These are phyloP conservation scores for Solanum paucissectum DNA, from an alignment of 257 asterid species.

Conservation along the genomic window DNA sequence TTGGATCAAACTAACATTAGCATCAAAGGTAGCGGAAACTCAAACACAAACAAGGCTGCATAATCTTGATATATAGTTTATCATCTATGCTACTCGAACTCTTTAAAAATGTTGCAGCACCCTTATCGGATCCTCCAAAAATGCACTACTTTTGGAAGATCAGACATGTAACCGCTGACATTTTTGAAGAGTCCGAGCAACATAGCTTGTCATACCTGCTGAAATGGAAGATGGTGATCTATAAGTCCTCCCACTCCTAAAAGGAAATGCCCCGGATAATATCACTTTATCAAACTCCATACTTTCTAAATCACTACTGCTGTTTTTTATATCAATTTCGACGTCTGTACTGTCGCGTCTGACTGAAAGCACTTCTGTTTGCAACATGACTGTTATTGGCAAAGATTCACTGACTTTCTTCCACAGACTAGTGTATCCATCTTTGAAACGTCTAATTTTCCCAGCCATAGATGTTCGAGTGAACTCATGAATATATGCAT, in stretches of 20 bases:
- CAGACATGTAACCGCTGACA: not conserved
- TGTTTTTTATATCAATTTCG: slow-evolving; percentile 21
- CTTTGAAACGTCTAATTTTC: slow-evolving; percentile 67
- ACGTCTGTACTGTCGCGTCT: slow-evolving; percentile 28
- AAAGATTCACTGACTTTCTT: slow-evolving; percentile 39
- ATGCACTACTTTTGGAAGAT: not conserved
- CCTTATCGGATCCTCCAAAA: not conserved
- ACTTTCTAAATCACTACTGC: slow-evolving; percentile 16
- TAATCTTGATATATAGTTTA: not conserved
- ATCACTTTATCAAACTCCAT: slow-evolving; percentile 56
- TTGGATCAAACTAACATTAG: not conserved
- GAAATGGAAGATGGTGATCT: slow-evolving; percentile 31
- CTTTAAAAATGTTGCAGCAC: not conserved
- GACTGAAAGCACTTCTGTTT: slow-evolving; percentile 48
- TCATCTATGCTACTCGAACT: not conserved
- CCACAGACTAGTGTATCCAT: slow-evolving; percentile 75
- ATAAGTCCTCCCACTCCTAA: slow-evolving; percentile 40
- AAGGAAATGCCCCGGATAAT: slow-evolving; percentile 67
- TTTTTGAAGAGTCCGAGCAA: not conserved
- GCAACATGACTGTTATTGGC: slow-evolving; percentile 47
- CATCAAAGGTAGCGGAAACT: not conserved
- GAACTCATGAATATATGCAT: slow-evolving; percentile 72
- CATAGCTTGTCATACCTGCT: slow-evolving; percentile 17
- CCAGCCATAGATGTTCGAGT: slow-evolving; percentile 83
- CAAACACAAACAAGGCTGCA: not conserved